Percentiles rank a stretch among this genome's conserved stretches.
phyloP scores from a whole-genome alignment of 108 stramenopile genomes.

The Conticribra weissflogii region DNA sequence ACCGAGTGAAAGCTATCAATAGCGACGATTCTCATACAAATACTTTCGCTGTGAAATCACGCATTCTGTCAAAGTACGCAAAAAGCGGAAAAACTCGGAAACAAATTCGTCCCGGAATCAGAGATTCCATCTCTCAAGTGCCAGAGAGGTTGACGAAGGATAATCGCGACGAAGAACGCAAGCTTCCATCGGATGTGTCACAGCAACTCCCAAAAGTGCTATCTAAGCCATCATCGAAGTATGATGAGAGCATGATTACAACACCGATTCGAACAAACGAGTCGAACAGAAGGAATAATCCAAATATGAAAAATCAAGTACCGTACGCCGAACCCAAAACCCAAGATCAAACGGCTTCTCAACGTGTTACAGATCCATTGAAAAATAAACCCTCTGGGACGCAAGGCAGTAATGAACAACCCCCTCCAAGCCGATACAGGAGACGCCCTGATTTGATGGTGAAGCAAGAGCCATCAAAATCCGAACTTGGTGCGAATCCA shows the following conservation, averaged over 20 bases:
- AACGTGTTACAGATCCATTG: too few species aligned
- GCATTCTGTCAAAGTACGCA: conserved; percentile 40
- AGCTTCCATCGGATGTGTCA: background rate
- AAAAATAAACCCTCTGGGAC: background rate
- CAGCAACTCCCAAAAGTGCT: background rate
- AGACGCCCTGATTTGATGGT: background rate
- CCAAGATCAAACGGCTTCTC: too few species aligned
- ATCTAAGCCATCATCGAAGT: background rate
- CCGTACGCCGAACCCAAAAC: too few species aligned
- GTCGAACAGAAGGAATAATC: background rate
- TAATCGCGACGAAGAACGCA: background rate
- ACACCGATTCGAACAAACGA: background rate
- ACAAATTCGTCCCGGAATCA: conserved; percentile 6
- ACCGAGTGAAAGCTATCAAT: conserved; percentile 2
- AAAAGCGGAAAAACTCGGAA: conserved; percentile 36
- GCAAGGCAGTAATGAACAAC: background rate
- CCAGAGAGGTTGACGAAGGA: background rate
- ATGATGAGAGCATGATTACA: background rate
- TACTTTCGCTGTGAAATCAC: conserved; percentile 29
- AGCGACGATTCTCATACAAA: background rate
- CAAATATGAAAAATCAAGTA: too few species aligned
- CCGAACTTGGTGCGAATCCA: conserved; percentile 4
- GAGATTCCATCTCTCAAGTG: background rate
- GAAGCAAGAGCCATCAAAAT: background rate
- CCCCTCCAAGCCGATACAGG: background rate